These are phyloP conservation scores for Plasmopara halstedii DNA, from an alignment of 352 stramenopile genomes.

Conservation along the genomic window DNA sequence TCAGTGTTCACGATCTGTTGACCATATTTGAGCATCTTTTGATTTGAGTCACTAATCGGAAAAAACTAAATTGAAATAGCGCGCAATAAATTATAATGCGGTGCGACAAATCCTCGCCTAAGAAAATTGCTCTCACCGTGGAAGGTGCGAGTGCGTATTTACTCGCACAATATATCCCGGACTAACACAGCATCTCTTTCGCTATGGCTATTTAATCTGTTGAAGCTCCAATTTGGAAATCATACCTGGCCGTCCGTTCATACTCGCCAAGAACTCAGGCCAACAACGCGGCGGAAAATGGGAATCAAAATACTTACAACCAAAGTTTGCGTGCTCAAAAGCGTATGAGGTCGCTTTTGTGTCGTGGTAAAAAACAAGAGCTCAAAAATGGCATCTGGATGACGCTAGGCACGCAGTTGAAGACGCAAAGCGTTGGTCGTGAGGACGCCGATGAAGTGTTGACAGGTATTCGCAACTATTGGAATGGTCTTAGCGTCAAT, in stretches of 20 bases:
- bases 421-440: conserved; percentile 5
- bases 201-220: not conserved
- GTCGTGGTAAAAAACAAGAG: conserved; percentile 5
- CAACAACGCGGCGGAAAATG: conserved; percentile 1
- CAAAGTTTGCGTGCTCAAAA: conserved; percentile 22
- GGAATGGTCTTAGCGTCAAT: conserved; percentile 48
- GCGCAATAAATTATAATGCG: no score
- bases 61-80: no score
- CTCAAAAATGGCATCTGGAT: conserved; percentile 15
- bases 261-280: conserved; percentile 10
- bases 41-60: no score
- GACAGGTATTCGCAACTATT: conserved; percentile 45
- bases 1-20: no score
- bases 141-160: conserved; percentile 14
- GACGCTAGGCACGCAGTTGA: conserved; percentile 14
- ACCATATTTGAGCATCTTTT: no score
- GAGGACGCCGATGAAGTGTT: conserved; percentile 13
- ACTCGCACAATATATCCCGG: not conserved
- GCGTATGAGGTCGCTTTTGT: conserved; percentile 25
- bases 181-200: not conserved
- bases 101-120: not conserved
- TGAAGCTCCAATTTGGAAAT: conserved; percentile 62
- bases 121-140: conserved; percentile 1
- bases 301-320: not conserved
- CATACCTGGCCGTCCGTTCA: conserved; percentile 43